phyloP scores from a whole-genome alignment of 352 stramenopile species.

The Phytophthora ramorum region DNA sequence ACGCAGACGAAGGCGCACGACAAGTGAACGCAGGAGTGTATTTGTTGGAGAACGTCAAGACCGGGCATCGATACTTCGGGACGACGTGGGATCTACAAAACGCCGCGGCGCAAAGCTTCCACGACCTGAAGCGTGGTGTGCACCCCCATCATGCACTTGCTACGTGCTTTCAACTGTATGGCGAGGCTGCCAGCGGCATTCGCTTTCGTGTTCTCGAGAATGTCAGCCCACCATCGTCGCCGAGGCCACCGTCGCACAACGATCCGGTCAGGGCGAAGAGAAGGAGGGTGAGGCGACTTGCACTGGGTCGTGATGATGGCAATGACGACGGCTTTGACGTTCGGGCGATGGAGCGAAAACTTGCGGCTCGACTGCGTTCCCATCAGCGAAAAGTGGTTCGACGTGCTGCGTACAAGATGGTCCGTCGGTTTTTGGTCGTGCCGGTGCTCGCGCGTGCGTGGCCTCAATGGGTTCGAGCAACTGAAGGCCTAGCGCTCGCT shows the following conservation, averaged over 20 bases:
- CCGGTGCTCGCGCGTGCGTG: slow-evolving; percentile 43
- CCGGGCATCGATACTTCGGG: slow-evolving; percentile 65
- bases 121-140: slow-evolving; percentile 45
- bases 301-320: slow-evolving; percentile 2
- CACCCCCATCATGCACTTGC: slow-evolving; percentile 59
- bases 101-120: slow-evolving; percentile 53
- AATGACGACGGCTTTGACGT: slow-evolving; percentile 52
- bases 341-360: slow-evolving; percentile 55
- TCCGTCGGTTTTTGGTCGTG: slow-evolving; percentile 44
- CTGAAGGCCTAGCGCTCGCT: slow-evolving; percentile 1
- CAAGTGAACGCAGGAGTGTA: slow-evolving; percentile 76
- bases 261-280: slow-evolving; percentile 15
- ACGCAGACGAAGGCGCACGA: slow-evolving; percentile 20
- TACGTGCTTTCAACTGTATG: slow-evolving; percentile 54
- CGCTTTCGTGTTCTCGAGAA: slow-evolving; percentile 66
- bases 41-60: slow-evolving; percentile 65
- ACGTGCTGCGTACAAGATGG: slow-evolving; percentile 43
- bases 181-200: slow-evolving; percentile 45
- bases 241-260: slow-evolving; percentile 1
- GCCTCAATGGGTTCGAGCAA: slow-evolving; percentile 38
- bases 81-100: slow-evolving; percentile 81
- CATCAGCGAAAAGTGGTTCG: slow-evolving; percentile 42
- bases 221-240: slow-evolving; percentile 30
- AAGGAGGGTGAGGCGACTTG: slow-evolving; percentile 13
- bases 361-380: slow-evolving; percentile 44